phyloP scores from a whole-genome alignment of 2,329 filamentous ascomycete genomes.

The Neocucurbitaria cava region DNA sequence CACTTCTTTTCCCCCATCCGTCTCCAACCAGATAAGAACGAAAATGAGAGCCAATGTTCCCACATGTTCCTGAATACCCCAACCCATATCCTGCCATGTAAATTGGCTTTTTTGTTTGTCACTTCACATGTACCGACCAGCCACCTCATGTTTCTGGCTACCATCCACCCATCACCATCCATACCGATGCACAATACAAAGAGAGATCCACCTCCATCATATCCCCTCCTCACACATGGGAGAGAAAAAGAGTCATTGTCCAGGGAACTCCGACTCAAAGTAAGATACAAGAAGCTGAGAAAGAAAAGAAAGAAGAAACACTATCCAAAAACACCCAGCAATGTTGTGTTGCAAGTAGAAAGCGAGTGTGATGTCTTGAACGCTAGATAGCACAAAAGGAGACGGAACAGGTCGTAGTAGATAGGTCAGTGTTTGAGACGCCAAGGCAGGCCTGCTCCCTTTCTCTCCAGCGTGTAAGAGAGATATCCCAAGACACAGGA shows the following conservation, averaged over 20 bases:
- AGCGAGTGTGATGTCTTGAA: constrained; percentile 8
- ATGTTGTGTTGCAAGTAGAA: constrained; percentile 5
- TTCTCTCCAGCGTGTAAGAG: constrained; percentile 34
- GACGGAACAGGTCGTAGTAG: constrained; percentile 39
- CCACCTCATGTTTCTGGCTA: neutral
- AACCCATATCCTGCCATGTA: constrained; percentile 2
- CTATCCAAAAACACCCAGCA: constrained; percentile 12
- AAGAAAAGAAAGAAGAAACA: neutral
- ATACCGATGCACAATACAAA: constrained; percentile 8
- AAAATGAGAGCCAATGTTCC: neutral
- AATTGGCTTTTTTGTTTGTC: constrained; percentile 1
- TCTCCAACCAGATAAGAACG: neutral
- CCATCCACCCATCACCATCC: constrained; percentile 2
- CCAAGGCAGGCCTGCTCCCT: constrained; percentile 43
- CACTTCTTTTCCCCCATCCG: neutral
- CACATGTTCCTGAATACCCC: neutral
- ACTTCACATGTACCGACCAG: constrained; percentile 4
- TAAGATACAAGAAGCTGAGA: constrained; percentile 36
- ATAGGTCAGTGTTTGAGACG: constrained; percentile 22
- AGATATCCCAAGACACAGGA: constrained; percentile 24
- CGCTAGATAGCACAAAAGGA: constrained; percentile 7
- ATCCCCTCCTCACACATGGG: neutral
- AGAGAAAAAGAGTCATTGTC: neutral
- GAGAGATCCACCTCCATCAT: neutral
- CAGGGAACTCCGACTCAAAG: constrained; percentile 16